Evolutionary conservation across 768 basidiomycete species (phyloP).

Genomic region (Lactifluus subvellereus): DNA sequence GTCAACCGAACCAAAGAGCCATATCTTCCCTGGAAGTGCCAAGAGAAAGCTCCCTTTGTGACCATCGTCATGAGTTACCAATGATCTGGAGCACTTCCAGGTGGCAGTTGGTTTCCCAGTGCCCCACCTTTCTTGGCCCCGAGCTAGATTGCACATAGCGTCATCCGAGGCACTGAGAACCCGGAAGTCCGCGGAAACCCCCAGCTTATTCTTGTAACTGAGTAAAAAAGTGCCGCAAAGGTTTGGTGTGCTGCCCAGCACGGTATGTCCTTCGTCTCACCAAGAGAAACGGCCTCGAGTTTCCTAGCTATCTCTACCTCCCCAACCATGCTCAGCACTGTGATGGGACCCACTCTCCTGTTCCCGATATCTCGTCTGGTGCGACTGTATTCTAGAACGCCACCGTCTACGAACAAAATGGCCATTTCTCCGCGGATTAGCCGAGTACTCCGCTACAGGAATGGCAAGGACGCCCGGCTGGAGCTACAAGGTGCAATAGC

Average conservation of each 20-base stretch:
- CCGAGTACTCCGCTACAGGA: not conserved
- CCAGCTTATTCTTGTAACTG: not conserved
- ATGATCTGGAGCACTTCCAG: not conserved
- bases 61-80: not conserved
- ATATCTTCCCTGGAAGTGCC: not conserved
- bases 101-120: too few relatives aligned
- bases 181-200: not conserved
- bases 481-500: not conserved
- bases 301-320: not conserved
- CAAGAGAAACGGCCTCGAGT: not conserved
- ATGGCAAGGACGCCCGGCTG: not conserved
- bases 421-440: not conserved
- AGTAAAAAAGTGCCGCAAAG: not conserved
- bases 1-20: not conserved
- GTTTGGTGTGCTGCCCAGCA: not conserved
- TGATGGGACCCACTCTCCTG: not conserved
- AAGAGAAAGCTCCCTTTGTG: not conserved
- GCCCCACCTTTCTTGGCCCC: not conserved
- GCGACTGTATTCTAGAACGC: not conserved
- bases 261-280: not conserved
- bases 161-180: not conserved
- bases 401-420: not conserved
- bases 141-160: not conserved
- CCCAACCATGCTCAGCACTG: not conserved
- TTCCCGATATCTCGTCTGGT: not conserved